Base-by-base conservation (phyloP, 2,329 filamentous ascomycete genomes). In the Verticillium nonalfalfae region DNA sequence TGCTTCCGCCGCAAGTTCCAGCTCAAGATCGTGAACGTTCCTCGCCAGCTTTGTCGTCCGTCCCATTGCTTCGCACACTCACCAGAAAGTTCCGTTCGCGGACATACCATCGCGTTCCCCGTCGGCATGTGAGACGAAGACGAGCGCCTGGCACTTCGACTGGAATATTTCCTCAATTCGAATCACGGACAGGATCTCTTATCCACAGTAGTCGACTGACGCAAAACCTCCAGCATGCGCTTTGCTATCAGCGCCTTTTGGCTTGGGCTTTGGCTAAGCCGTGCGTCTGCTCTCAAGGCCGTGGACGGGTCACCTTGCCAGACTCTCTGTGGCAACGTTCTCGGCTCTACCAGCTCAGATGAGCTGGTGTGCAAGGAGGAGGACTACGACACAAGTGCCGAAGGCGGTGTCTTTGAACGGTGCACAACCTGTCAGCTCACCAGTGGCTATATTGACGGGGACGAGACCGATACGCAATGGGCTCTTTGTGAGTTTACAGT, bases 371-470 rank as follows among this genome's bases (percentile, higher is more conserved):
- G 84, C 71, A 66, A 72, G 2, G 75, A 81, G 38, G 64, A 65
- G 54, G 68, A 69, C 21, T 82, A 81, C 64, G 67, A 65, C 1
- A 35, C 62, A 36, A 73, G 69, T 7, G 70, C 76, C 1, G 65
- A 72, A 4, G 83, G 82, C 7, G 73, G 75, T n/a, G 76, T 85
- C 50, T 85, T 79, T 65, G 70, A 81, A 66, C 72, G 74, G 21
- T 87, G 84, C 66, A 69, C 85, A 55, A 69, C 75, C 40, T 87
- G 84, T 70, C 77, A 86, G 66, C 68, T 80, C 34, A 70, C 68
- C 1, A 88, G 85, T 71, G 71, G 73, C 4, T 85, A 79, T 66
- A 67, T 72, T 1, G 72, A 67, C 6, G 69, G 73, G 18, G 77
- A 76, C 14, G 66, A 79, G 61, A 81, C 84, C 1, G 85, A 89